Percentiles rank a stretch among this genome's conserved stretches.
Conservation (phyloP, 2,329 filamentous ascomycete genomes). For the Fusarium graminum region DNA sequence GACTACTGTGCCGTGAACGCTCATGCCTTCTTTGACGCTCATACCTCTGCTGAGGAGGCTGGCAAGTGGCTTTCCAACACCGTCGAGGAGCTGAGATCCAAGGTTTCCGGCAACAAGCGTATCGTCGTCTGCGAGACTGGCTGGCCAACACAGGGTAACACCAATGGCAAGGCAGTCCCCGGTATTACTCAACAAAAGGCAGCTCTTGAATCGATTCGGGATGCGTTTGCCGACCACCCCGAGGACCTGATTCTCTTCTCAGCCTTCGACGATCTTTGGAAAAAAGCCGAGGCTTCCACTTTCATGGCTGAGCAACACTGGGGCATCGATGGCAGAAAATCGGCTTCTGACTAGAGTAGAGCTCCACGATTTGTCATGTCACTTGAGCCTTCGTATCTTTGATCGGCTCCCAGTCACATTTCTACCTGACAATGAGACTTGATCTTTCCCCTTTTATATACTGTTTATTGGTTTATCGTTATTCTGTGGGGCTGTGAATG, state of each 20-base stretch:
- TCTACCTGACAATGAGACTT: conserved; percentile 6
- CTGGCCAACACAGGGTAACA: conserved; percentile 78
- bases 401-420: conserved; percentile 12
- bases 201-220: conserved; percentile 75
- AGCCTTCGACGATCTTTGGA: conserved; percentile 85
- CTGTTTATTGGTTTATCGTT: conserved; percentile 6
- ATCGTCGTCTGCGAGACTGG: conserved; percentile 85
- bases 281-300: conserved; percentile 70
- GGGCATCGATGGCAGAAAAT: conserved; percentile 65
- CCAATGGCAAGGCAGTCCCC: conserved; percentile 78
- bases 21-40: conserved; percentile 85
- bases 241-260: conserved; percentile 78
- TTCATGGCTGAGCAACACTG: conserved; percentile 82
- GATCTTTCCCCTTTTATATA: conserved; percentile 13
- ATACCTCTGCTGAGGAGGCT: conserved; percentile 69
- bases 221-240: conserved; percentile 65
- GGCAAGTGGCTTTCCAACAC: conserved; percentile 75
- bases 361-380: conserved; percentile 22
- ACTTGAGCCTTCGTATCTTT: conserved; percentile 14
- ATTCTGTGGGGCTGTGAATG: conserved; percentile 5
- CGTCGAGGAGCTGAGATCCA: conserved; percentile 59
- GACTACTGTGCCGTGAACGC: conserved; percentile 87
- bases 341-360: conserved; percentile 33
- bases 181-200: conserved; percentile 73
- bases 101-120: conserved; percentile 64